Conservation (phyloP, 768 basidiomycete genomes). For the Boletus pseudopeckii region DNA sequence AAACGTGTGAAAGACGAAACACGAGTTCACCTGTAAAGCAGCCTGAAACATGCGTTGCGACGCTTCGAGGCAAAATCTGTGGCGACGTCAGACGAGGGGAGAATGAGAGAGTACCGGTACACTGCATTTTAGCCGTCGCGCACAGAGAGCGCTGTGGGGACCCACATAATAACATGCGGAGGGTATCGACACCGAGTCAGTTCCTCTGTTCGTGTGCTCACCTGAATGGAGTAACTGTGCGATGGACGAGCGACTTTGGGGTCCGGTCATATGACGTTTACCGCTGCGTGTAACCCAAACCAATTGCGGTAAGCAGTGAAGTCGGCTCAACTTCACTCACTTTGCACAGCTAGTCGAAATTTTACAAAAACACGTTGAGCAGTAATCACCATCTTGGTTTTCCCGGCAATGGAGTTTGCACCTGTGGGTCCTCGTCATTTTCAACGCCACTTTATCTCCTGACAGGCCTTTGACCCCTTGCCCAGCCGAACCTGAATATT, state of each 20-base stretch:
- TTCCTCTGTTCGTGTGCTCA: neutral
- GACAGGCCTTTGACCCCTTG: neutral
- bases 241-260: neutral
- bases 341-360: constrained; percentile 10
- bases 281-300: neutral
- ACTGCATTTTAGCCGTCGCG: constrained; percentile 8
- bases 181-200: neutral
- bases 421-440: constrained; percentile 26
- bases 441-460: neutral
- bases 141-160: neutral
- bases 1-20: constrained; percentile 4
- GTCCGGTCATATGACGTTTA: neutral
- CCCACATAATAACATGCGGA: constrained; percentile 4
- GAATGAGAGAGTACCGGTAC: neutral
- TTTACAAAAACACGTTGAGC: constrained; percentile 18
- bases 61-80: constrained; percentile 17
- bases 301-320: constrained; percentile 20
- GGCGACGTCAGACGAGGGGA: constrained; percentile 10
- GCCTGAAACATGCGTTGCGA: neutral
- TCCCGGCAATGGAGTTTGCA: constrained; percentile 25
- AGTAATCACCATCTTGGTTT: neutral
- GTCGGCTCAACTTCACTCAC: neutral
- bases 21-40: constrained; percentile 3
- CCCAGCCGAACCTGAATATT: constrained; percentile 20
- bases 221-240: neutral